phyloP scores from a whole-genome alignment of 2,329 filamentous ascomycete genomes.

The Cladophialophora carrionii region DNA sequence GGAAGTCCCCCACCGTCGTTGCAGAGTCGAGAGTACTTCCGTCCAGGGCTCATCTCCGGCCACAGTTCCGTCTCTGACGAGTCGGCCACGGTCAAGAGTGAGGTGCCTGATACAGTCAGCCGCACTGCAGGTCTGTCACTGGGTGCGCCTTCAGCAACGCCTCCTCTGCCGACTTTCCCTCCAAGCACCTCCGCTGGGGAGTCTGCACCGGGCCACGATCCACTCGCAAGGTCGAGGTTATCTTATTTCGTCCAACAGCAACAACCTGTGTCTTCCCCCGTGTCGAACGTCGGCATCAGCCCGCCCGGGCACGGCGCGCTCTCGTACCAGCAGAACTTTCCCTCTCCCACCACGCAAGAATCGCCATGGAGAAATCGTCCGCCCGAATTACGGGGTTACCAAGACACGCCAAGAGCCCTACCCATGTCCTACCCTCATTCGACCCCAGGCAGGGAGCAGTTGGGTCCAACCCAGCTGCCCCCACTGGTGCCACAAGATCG shows the following conservation, averaged over 20 bases:
- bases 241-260: slow-evolving; percentile 26
- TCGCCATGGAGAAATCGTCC: slow-evolving; percentile 28
- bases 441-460: slow-evolving; percentile 18
- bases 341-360: slow-evolving; percentile 29
- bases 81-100: slow-evolving; percentile 31
- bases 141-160: slow-evolving; percentile 24
- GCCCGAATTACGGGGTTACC: slow-evolving; percentile 25
- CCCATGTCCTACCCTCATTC: slow-evolving; percentile 21
- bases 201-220: slow-evolving; percentile 21
- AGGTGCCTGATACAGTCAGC: slow-evolving; percentile 30
- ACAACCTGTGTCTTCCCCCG: slow-evolving; percentile 1
- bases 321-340: slow-evolving; percentile 17
- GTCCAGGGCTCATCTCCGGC: slow-evolving; percentile 29
- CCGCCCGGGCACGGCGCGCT: slow-evolving; percentile 5
- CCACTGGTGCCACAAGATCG: slow-evolving; percentile 28
- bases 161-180: slow-evolving; percentile 26
- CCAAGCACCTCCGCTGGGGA: slow-evolving; percentile 18
- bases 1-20: slow-evolving; percentile 27
- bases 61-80: slow-evolving; percentile 38
- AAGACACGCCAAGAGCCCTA: slow-evolving; percentile 21
- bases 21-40: slow-evolving; percentile 28
- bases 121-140: slow-evolving; percentile 33
- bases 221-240: slow-evolving; percentile 22
- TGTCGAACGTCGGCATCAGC: slow-evolving; percentile 5
- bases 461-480: slow-evolving; percentile 20